Percentiles rank a stretch among this genome's conserved stretches.
phyloP scores from a whole-genome alignment of 306 rosid species.

The Urtica urens region DNA sequence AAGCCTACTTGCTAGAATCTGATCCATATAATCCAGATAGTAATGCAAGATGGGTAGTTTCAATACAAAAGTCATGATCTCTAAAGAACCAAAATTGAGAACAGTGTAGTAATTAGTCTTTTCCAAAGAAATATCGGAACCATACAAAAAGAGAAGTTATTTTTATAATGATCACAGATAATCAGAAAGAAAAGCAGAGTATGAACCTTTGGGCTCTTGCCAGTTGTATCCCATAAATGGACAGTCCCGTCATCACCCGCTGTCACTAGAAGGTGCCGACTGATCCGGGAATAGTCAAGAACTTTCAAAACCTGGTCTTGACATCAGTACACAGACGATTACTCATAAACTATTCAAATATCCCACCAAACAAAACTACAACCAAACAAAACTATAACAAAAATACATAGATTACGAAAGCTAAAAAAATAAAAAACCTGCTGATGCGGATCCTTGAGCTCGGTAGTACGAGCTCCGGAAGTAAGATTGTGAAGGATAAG shows the following conservation, averaged over 20 bases:
- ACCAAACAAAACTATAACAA: conserved; percentile 4
- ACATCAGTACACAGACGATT: conserved; percentile 45
- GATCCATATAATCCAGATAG: too few relatives aligned
- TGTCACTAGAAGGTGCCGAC: conserved; percentile 86
- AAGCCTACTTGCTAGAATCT: too few relatives aligned
- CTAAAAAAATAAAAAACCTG: conserved; percentile 57
- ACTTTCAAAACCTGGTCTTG: conserved; percentile 98
- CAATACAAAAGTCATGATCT: too few relatives aligned
- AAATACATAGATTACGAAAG: too few relatives aligned
- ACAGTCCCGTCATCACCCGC: conserved; percentile 97
- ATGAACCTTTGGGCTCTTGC: conserved; percentile 85
- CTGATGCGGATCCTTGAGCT: conserved; percentile 85
- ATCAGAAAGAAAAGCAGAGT: conserved; percentile 2
- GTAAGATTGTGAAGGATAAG: conserved; percentile 94
- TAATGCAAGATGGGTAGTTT: too few relatives aligned
- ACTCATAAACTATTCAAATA: conserved; percentile 29
- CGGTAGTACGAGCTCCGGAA: conserved; percentile 88
- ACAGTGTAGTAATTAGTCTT: too few relatives aligned
- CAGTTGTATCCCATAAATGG: conserved; percentile 97
- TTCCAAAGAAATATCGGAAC: too few relatives aligned
- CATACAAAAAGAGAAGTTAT: neutral
- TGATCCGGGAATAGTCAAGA: conserved; percentile 89
- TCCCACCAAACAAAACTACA: conserved; percentile 16
- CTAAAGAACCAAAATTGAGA: too few relatives aligned
- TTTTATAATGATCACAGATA: conserved; percentile 1